Evolutionary conservation across 129 eudicot genomes (phyloP), one percentile per base, ranked within the genome.

Genomic region (Pulicaria dysenterica): DNA sequence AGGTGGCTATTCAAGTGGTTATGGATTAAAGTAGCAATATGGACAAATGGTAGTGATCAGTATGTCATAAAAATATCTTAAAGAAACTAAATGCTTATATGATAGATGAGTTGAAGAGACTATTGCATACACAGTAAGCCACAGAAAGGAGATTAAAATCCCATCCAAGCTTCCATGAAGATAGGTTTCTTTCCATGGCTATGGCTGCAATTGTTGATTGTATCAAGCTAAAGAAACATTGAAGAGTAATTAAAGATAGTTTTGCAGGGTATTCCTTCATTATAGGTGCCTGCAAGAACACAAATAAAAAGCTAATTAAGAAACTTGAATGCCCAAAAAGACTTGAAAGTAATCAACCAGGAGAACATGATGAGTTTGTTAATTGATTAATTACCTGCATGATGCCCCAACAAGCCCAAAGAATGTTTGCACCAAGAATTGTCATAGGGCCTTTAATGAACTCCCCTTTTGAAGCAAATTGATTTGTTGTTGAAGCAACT

Each of bases 151-250:
- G 96, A 75, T 83, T 77, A 70, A 83, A 5, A 81, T 86, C 85
- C 95, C 96, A 86, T 49, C 83, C 81, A 70, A 79, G 83, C 72
- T 73, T 81, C 95, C 95, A 89, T 37, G 82, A 82, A 24, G 87
- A 68, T 44, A 83, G 37, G 82, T 83, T 73, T 74, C 87, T 83
- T 46, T 89, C 89, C 75, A 81, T 76, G 4, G 77, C 79, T 61
- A 74, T 34, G 17, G 89, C 95, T 78, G 80, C 84, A 55, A 77
- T 60, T 7, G 57, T 49, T 44, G 91, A 44, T 61, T 85, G 95
- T 54, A 83, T 47, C 73, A 79, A 76, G 75, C 95, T 86, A 77
- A 89, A 89, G 42, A 81, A 73, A 63, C 91, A 85, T 72, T 89
- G 87, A 60, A 89, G 74, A 60, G 82, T 76, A 39, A 86, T 46